These are phyloP conservation scores for Solanum pimpinellifolium DNA, from an alignment of 257 asterid genomes.

Conservation along the genomic window DNA sequence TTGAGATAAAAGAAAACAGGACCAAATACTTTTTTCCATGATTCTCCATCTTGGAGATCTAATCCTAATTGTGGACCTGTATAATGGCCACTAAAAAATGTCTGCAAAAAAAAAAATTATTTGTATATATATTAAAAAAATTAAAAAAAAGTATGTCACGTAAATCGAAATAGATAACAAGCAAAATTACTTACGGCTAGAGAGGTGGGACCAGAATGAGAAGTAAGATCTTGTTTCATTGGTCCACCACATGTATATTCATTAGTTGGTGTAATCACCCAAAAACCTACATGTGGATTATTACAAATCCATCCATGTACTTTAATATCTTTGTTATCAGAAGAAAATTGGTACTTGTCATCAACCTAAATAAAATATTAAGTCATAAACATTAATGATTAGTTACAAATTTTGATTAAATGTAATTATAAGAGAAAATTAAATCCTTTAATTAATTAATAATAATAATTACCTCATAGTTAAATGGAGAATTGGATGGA, in stretches of 20 bases:
- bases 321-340: slow-evolving; percentile 5
- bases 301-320: slow-evolving; percentile 25
- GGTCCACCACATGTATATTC: slow-evolving; percentile 24
- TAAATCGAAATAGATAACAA: rapidly evolving
- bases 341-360: slow-evolving; percentile 21
- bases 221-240: slow-evolving; percentile 25
- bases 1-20: slow-evolving; percentile 67
- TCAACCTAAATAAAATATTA: slow-evolving; percentile 14
- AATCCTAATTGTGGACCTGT: slow-evolving; percentile 51
- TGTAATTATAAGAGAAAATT: not conserved
- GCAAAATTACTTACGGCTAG: slow-evolving; percentile 3
- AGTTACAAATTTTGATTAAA: not conserved
- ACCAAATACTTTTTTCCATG: slow-evolving; percentile 82
- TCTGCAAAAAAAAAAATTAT: slow-evolving; percentile 17
- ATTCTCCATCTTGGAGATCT: slow-evolving; percentile 41
- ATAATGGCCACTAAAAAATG: slow-evolving; percentile 54
- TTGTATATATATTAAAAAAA: not conserved
- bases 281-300: slow-evolving; percentile 14
- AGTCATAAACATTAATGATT: not conserved
- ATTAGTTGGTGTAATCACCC: slow-evolving; percentile 23
- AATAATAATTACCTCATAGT: slow-evolving; percentile 13
- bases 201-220: slow-evolving; percentile 18
- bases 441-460: not conserved
- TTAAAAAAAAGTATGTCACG: not conserved
- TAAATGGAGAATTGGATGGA: slow-evolving; percentile 15